Evolutionary conservation across 2,329 filamentous ascomycete species (phyloP).

Genomic region (Geoglossum cookeanum): DNA sequence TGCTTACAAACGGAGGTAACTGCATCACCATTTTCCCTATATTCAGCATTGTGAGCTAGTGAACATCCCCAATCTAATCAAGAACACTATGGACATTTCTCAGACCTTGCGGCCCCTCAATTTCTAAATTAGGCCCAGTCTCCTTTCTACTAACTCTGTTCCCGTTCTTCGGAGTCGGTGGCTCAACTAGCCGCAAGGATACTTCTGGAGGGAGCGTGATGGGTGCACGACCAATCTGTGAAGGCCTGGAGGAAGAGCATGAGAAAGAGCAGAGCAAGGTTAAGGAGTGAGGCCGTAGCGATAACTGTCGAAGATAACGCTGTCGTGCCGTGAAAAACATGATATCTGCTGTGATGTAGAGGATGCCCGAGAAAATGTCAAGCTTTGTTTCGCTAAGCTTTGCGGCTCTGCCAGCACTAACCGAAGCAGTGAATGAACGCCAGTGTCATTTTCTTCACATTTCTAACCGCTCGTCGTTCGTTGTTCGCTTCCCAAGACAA

Average conservation of each 20-base stretch:
- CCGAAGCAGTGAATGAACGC: too few species aligned
- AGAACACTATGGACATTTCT: neutral
- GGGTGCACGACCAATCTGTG: constrained; percentile 70
- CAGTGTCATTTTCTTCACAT: too few species aligned
- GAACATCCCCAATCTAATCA: neutral
- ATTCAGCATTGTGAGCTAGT: constrained; percentile 1
- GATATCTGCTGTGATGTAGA: constrained; percentile 14
- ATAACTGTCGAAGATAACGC: constrained; percentile 20
- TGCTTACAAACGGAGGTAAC: constrained; percentile 58
- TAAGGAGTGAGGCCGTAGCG: constrained; percentile 23
- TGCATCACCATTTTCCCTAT: constrained; percentile 55
- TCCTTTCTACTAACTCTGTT: constrained; percentile 41
- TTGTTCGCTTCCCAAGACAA: too few species aligned
- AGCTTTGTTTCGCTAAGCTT: neutral
- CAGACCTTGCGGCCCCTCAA: constrained; percentile 64
- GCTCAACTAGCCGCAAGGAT: constrained; percentile 46
- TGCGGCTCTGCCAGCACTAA: neutral
- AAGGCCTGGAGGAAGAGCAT: constrained; percentile 43
- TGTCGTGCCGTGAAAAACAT: constrained; percentile 46
- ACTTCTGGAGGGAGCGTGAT: constrained; percentile 73
- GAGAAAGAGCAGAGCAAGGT: constrained; percentile 43
- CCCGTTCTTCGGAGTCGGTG: constrained; percentile 35
- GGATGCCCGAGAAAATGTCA: neutral
- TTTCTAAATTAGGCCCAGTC: constrained; percentile 47
- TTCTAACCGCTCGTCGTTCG: too few species aligned